These are phyloP conservation scores for Penicillium sp. DNA, from an alignment of 2,329 filamentous ascomycete species.

Conservation along the genomic window DNA sequence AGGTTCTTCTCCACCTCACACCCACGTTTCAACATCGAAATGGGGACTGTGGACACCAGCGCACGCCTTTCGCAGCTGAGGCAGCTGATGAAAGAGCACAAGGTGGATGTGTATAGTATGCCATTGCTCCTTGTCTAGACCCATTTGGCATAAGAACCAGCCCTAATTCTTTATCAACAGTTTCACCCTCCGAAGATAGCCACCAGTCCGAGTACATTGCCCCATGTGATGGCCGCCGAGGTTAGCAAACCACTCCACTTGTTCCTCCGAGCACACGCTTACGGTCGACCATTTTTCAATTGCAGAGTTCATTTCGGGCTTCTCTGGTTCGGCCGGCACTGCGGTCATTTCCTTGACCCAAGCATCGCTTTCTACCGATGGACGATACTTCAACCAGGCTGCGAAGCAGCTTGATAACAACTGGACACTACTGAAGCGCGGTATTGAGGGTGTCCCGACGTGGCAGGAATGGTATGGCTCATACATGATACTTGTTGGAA, in stretches of 20 bases:
- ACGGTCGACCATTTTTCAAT: conserved; percentile 5
- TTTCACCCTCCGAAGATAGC: conserved; percentile 94
- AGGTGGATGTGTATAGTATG: conserved; percentile 88
- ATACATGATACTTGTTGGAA: not conserved
- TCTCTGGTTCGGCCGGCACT: conserved; percentile 91
- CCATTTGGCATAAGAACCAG: not conserved
- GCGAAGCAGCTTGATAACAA: conserved; percentile 85
- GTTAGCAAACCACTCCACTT: conserved; percentile 37
- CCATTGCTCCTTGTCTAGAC: conserved; percentile 16
- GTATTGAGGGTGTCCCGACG: conserved; percentile 87
- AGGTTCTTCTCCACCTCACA: conserved; percentile 41
- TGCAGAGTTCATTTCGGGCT: conserved; percentile 81
- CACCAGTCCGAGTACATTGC: conserved; percentile 98
- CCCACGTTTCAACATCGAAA: conserved; percentile 51
- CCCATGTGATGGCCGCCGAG: conserved; percentile 85
- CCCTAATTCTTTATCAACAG: conserved; percentile 51
- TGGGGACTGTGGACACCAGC: conserved; percentile 78
- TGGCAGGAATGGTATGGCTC: conserved; percentile 86
- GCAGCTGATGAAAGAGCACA: conserved; percentile 80
- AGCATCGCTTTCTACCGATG: conserved; percentile 89
- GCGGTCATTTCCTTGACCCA: conserved; percentile 84
- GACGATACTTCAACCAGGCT: conserved; percentile 97
- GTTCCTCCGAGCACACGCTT: not conserved
- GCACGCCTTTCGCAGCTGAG: conserved; percentile 73
- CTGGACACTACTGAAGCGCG: conserved; percentile 90